Evolutionary conservation across 768 basidiomycete genomes (phyloP), one percentile per base, ranked within the genome.

Genomic region (Stropharia rugosoannulata): DNA sequence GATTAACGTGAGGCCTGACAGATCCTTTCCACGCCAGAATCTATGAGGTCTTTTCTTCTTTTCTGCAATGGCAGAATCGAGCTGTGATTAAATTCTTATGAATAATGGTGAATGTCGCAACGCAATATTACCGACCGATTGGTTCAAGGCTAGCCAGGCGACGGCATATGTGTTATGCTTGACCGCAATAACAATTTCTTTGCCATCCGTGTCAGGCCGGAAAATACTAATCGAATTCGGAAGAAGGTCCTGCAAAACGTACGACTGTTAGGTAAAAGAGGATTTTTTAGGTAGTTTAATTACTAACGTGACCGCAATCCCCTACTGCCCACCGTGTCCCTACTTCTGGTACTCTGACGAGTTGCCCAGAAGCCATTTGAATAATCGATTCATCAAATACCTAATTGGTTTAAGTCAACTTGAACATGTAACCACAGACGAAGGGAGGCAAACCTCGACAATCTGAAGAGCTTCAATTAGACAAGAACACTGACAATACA

Each of bases 91-190:
- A 5, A 39, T 25, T 29, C 51, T 39, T 50, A 16, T 8, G 37
- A 27, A 13, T 49, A 42, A 51, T 10, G 32, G 5, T 6, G 27
- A 16, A 27, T n/a, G 18, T 19, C 11, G 32, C 16, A 36, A 22
- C 16, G 18, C 27, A 36, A 54, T 12, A 32, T 19, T 50, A 36
- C 85, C 52, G 65, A 92, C 93, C 51, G 82, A 80, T 75, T 96
- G 94, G 59, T 93, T 94, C 51, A 96, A 73, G 16, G 92, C 94
- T 4, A 94, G 76, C 94, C 94, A 96, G 46, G 86, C 81, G 44
- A 96, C 74, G 12, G 89, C 90, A 58, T 93, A 81, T 39, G 89
- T 86, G 13, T 83, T 89, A 55, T 91, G 92, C 58, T 80, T 83
- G 25, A 93, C 80, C 19, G 81, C 79, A 36, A 94, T 74, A 27